Evolutionary conservation across 805 yeast species (phyloP).

Genomic region (Metschnikowia borealis): DNA sequence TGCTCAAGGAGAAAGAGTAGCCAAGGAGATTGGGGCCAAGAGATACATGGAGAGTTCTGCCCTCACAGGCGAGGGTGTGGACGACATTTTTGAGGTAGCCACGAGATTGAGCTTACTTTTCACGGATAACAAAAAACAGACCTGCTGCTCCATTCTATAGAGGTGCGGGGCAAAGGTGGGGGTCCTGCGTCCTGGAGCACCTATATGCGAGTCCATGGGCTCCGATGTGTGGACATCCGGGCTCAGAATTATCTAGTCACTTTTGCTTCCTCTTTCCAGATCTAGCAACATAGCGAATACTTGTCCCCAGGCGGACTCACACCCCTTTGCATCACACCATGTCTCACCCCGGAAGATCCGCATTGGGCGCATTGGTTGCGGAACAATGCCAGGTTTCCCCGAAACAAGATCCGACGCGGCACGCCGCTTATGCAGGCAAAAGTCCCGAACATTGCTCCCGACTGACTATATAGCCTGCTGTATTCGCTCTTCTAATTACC

Average conservation of each 20-base stretch:
- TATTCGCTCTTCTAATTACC: background rate
- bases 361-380: background rate
- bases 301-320: background rate
- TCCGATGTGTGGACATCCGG: background rate
- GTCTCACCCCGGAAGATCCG: background rate
- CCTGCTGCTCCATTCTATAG: conserved; percentile 34
- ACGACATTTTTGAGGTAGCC: conserved; percentile 88
- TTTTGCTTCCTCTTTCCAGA: background rate
- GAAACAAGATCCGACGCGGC: conserved; percentile 5
- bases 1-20: conserved; percentile 64
- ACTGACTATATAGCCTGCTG: conserved; percentile 2
- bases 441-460: conserved; percentile 5
- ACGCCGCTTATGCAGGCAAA: conserved; percentile 1
- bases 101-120: conserved; percentile 72
- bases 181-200: background rate
- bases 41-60: conserved; percentile 86
- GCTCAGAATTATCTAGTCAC: background rate
- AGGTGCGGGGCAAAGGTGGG: conserved; percentile 6
- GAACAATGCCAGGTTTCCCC: conserved; percentile 3
- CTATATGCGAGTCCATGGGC: background rate
- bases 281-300: background rate
- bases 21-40: conserved; percentile 77
- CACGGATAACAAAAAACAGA: conserved; percentile 22
- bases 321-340: background rate
- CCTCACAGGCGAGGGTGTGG: conserved; percentile 91